Evolutionary conservation across 371 early-diverging fungal species (phyloP), one percentile per base, ranked within the genome.

Genomic region (Lichtheimia ornata): DNA sequence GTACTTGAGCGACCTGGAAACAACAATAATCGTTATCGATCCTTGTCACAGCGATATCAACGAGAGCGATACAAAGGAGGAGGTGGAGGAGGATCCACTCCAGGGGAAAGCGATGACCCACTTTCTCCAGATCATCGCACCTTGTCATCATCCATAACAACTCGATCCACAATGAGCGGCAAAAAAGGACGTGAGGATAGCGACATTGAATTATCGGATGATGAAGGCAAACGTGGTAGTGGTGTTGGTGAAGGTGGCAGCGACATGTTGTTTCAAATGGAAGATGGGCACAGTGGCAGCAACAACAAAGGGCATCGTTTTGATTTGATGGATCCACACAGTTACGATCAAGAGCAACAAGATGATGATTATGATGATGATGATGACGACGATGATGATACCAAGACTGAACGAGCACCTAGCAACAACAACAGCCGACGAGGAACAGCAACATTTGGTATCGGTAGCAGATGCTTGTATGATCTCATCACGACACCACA

Each of bases 131-230:
- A 64, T 45, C 41, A 56, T 22, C 47, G 22, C 35, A 35, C 35
- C 35, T 35, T 35, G 9, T 35, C 35, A 35, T 35, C 35, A 35
- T 35, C 35, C 11, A 35, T 35, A 9, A 35, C 35, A 35, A 35
- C 35, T 9, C 35, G 35, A 35, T 35, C 35, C 11, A 35, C 35
- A 0, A 35, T 35, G 35, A 18, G 18, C 17, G 47, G 22, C 22
- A 47, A 44, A 22, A 42, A 53, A 22, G 51, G 53, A 14, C 47
- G 50, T 11, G 77, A 78, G 14, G 74, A 75, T 17, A 79, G 79
- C 40, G 79, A 79, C 61, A 75, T 79, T 64, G 79, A 79, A 41
- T 28, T 79, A 1, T 79, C 79, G 13, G 79, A 79, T 24, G 76
- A 79, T 6, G 79, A 79, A 49, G 35, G 35, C 35, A 35, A 35